A percentile compares a stretch with the other conserved stretches of the same genome.
These are phyloP conservation scores for Botryotinia globosa DNA, from an alignment of 2,329 filamentous ascomycete species.

Conservation along the genomic window DNA sequence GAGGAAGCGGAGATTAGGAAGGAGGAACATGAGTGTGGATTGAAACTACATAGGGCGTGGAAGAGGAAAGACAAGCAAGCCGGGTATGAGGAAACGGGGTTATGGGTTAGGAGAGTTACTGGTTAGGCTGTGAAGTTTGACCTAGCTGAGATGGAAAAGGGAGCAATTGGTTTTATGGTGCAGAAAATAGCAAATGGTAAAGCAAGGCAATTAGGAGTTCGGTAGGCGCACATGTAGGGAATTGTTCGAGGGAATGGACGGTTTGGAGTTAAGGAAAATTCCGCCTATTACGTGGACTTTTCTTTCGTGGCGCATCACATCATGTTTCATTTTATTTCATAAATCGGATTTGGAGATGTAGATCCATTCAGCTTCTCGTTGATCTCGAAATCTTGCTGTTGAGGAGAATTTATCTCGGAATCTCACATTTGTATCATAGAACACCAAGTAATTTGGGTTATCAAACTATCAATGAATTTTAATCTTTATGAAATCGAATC, in stretches of 20 bases:
- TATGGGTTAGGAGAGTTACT: constrained; percentile 80
- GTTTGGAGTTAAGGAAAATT: background rate
- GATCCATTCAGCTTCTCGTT: background rate
- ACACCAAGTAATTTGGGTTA: background rate
- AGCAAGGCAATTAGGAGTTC: background rate
- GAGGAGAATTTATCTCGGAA: background rate
- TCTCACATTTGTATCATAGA: background rate
- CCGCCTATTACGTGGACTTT: background rate
- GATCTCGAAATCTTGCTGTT: background rate
- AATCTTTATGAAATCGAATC: background rate
- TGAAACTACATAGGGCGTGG: constrained; percentile 71
- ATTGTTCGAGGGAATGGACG: background rate
- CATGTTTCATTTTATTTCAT: background rate
- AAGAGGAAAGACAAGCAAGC: constrained; percentile 70
- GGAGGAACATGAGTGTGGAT: constrained; percentile 75
- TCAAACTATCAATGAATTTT: background rate
- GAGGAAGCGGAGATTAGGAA: constrained; percentile 71
- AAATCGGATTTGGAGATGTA: background rate
- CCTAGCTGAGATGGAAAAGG: background rate
- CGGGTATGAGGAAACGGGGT: constrained; percentile 61
- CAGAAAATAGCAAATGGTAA: background rate
- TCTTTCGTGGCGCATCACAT: background rate
- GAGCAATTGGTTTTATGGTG: background rate
- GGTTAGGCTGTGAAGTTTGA: constrained; percentile 40
- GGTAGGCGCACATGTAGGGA: background rate